Evolutionary conservation across 2,329 filamentous ascomycete genomes (phyloP), one percentile per base, ranked within the genome.

Genomic region (Cladorrhinum sp.): DNA sequence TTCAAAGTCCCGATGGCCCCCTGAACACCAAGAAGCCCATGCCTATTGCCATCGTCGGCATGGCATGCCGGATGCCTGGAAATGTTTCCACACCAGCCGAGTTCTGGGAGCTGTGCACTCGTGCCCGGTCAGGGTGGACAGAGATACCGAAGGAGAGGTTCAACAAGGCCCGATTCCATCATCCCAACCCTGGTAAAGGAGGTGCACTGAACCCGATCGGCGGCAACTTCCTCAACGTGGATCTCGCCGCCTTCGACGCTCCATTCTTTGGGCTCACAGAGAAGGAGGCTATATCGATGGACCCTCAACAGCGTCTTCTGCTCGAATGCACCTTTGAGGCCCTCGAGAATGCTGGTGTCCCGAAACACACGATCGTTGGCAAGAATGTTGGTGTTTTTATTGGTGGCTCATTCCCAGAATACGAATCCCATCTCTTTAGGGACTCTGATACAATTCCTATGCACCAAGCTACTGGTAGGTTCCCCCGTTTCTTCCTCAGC

Each of bases 291-390:
- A 73, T 73, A 53, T 78, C 79, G 0, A 80, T 84, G 78, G 82
- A 85, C 54, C 82, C 82, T 0, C 81, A 84, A 62, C 81, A 84
- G 60, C 75, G 82, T 1, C 72, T 82, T 20, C 73, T 82, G 7
- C 73, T 84, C 1, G 81, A 85, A 67, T 81, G 79, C 61, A 78
- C 80, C 0, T 84, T 80, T 61, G 82, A 85, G 67, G 80, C 81
- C 0, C 71, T 84, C 9, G 82, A 84, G 65, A 81, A 78, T 59
- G 80, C 80, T 1, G 81, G 81, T 8, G 73, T 82, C 18, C 75
- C 79, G 7, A 79, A 78, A 66, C 77, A 80, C 26, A 66, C 69
- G 7, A 75, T 82, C 39, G 73, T 80, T 1, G 80, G 80, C 4
- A 74, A 76, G 58, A 74, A 80, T 49, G 77, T 80, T 24, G 80